Base-by-base conservation (phyloP, 441 rosid species). In the Gossypium lobatum region DNA sequence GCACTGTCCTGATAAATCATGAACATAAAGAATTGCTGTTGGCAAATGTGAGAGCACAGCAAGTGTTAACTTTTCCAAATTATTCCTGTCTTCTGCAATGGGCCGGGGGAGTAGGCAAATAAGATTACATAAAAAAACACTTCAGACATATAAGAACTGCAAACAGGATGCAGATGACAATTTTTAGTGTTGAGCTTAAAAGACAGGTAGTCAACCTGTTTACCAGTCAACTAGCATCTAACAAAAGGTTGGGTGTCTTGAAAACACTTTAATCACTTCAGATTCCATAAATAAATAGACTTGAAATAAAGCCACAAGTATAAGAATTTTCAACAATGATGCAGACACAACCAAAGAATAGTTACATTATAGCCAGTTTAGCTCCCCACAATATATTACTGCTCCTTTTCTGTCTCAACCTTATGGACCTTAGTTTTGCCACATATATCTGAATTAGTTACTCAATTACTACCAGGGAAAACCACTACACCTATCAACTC, bases 1-100 rank as follows among this genome's bases (percentile, higher is more conserved):
- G 71, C 99, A 95, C 78, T 95, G 95, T 83, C 99, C 99, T 10
- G 99, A 78, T 63, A 91, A 84, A 85, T 95, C 99, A 71, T 95
- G 99, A 73, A 95, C 97, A 82, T 89, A 93, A 25, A 95, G 80
- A 75, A 93, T 78, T 39, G 98, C 99, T 0, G 97, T 95, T 45
- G 99, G 99, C 84, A 95, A 81, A 84, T 95, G 96, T 26, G 93
- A 84, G 58, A 95, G 93, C 69, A 91, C 99, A 71, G 97, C 93
- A 77, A 93, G 96, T 23, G 99, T 95, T 77, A 95, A 79, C 83
- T 87, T 90, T 76, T 95, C 98, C 83, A 95, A 85, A 87, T 90
- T 90, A 80, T 95, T 95, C 80, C 99, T 85, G 53, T 89, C 91
- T 79, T 90, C 99, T 95, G 86, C 80, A 76, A 64, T 25, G 16